phyloP scores from a whole-genome alignment of 1,139 yeast genomes.

The Yamadazyma dendronema region DNA sequence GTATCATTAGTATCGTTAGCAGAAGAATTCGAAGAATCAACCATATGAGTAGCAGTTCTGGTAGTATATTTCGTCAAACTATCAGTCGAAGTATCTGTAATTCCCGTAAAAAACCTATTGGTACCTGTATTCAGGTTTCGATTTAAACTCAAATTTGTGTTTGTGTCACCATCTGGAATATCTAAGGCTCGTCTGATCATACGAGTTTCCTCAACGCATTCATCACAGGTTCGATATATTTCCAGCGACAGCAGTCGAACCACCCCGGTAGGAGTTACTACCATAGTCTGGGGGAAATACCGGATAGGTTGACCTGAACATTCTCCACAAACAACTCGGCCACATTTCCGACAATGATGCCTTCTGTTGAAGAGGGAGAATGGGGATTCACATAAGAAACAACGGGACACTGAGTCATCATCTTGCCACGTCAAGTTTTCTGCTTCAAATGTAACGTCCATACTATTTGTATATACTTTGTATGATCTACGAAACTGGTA shows the following conservation, averaged over 20 bases:
- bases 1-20: constrained; percentile 6
- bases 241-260: constrained; percentile 26
- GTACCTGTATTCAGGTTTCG: not conserved
- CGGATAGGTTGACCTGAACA: constrained; percentile 54
- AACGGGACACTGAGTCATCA: constrained; percentile 58
- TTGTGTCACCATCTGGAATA: not conserved
- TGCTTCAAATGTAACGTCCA: no score
- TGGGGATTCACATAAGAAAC: constrained; percentile 56
- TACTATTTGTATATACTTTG: no score
- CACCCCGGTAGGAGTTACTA: constrained; percentile 29
- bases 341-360: constrained; percentile 92
- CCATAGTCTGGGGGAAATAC: constrained; percentile 40
- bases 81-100: no score
- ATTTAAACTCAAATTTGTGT: not conserved
- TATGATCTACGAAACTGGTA: no score
- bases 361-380: constrained; percentile 74
- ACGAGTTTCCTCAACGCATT: constrained; percentile 61
- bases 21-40: constrained; percentile 31
- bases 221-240: constrained; percentile 66
- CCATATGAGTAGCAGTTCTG: constrained; percentile 8
- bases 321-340: constrained; percentile 67
- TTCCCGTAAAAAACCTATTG: no score
- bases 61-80: constrained; percentile 2
- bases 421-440: no score
- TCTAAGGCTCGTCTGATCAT: constrained; percentile 51